These are phyloP conservation scores for Komagataea norvegica DNA, from an alignment of 1,139 yeast species.

Conservation along the genomic window DNA sequence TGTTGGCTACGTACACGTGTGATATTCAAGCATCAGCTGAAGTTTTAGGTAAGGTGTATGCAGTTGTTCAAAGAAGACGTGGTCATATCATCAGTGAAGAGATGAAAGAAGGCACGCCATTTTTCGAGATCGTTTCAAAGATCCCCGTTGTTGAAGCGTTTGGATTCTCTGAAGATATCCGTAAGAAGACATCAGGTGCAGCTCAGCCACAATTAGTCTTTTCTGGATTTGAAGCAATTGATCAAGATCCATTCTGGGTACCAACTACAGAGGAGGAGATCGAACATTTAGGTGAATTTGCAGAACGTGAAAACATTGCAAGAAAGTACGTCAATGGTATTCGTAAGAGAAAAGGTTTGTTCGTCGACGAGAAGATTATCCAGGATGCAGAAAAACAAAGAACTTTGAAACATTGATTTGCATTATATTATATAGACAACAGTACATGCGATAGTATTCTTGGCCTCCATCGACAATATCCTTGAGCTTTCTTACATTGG, in stretches of 20 bases:
- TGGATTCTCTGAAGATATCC: slow-evolving; percentile 92
- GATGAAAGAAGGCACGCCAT: slow-evolving; percentile 97
- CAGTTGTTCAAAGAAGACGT: slow-evolving; percentile 83
- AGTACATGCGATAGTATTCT: too few species aligned
- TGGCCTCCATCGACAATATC: too few species aligned
- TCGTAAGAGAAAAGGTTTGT: slow-evolving; percentile 83
- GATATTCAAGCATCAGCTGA: slow-evolving; percentile 95
- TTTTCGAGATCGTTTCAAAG: slow-evolving; percentile 79
- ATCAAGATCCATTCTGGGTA: slow-evolving; percentile 97
- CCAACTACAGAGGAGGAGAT: slow-evolving; percentile 98
- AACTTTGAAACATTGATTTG: slow-evolving; percentile 52
- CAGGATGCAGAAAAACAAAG: slow-evolving; percentile 92
- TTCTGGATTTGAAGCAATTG: slow-evolving; percentile 80
- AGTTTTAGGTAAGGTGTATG: slow-evolving; percentile 91
- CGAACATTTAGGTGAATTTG: slow-evolving; percentile 88
- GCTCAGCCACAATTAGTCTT: slow-evolving; percentile 95
- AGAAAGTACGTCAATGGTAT: slow-evolving; percentile 77
- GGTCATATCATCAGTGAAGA: slow-evolving; percentile 88
- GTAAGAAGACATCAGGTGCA: slow-evolving; percentile 93
- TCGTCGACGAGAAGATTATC: slow-evolving; percentile 85
- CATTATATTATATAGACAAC: too few species aligned
- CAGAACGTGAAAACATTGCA: slow-evolving; percentile 90
- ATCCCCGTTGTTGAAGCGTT: slow-evolving; percentile 95
- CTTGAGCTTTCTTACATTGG: too few species aligned
- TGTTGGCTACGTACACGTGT: slow-evolving; percentile 90